Evolutionary conservation across 306 rosid species (phyloP), one percentile per base, ranked within the genome.

Genomic region (Trifolium fragiferum): DNA sequence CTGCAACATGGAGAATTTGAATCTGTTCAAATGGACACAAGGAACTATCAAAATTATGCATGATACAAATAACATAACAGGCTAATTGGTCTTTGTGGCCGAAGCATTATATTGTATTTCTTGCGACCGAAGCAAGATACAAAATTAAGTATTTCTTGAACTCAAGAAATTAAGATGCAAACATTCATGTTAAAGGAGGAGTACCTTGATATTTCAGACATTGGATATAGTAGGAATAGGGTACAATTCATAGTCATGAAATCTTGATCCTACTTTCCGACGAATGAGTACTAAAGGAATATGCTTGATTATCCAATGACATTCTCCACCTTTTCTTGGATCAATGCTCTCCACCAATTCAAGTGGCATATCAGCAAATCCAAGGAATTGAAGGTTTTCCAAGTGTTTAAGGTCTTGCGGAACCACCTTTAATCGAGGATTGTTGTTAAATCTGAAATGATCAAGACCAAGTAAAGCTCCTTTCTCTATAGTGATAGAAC

Each of bases 271-370:
- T 37, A 37, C 41, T 37, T 37, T 37, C 10, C 10, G 41, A 37
- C 41, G 41, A 7, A 37, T 8, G 10, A 37, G 41, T 37, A 37
- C 41, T 1, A 37, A 18, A 13, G 51, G 57, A 72, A 72, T n/a
- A 25, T 72, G 76, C 57, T 40, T 41, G 57, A 53, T 71, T 8
- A 71, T 21, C 3, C 4, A 3, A 54, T 71, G 59, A 18, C 16
- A 8, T 72, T 38, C 16, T 8, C 76, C 75, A 37, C 51, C 76
- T 40, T 19, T 54, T 0, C 10, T n/a, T 2, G 67, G 76, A 72
- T 72, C 76, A 40, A 58, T 72, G 67, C 76, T 72, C 10, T 23
- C 68, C 15, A 72, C 18, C 2, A 72, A 58, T 72, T 72, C 76
- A 72, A 6, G 3, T 23, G 76, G 55, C 76, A 71, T 71, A 38